Conservation (phyloP, 306 rosid species). For the Casuarina equisetifolia region DNA sequence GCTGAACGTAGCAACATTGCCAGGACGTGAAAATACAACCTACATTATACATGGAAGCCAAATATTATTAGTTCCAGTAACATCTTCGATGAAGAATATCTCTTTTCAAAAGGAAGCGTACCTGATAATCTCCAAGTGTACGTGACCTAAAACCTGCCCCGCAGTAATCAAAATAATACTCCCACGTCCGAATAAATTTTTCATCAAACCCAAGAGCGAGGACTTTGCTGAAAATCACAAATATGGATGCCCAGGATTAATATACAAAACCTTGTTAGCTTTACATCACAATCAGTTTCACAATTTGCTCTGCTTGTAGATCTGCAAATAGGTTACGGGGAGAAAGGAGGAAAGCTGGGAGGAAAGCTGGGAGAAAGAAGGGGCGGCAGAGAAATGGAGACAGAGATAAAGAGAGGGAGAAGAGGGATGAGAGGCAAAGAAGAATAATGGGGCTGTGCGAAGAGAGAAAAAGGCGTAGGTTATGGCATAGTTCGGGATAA, state of each 20-base stretch:
- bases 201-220: conserved; percentile 66
- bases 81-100: too few relatives aligned
- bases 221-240: conserved; percentile 46
- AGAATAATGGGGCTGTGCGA: conserved; percentile 43
- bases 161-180: conserved; percentile 84
- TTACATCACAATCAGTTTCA: too few relatives aligned
- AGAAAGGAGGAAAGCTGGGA: too few relatives aligned
- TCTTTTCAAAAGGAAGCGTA: conserved; percentile 10
- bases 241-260: too few relatives aligned
- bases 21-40: conserved; percentile 91
- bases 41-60: conserved; percentile 30
- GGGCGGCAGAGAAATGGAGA: too few relatives aligned
- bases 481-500: background rate
- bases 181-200: conserved; percentile 84
- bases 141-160: conserved; percentile 77
- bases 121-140: conserved; percentile 86
- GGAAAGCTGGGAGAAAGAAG: too few relatives aligned
- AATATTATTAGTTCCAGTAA: background rate
- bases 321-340: too few relatives aligned
- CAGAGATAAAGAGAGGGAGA: too few relatives aligned
- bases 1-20: conserved; percentile 54
- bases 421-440: too few relatives aligned
- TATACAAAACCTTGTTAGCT: too few relatives aligned
- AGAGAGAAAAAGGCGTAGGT: too few relatives aligned
- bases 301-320: too few relatives aligned